These are phyloP conservation scores for Trichoderma erinaceum DNA, from an alignment of 495 filamentous ascomycete genomes.

Conservation along the genomic window DNA sequence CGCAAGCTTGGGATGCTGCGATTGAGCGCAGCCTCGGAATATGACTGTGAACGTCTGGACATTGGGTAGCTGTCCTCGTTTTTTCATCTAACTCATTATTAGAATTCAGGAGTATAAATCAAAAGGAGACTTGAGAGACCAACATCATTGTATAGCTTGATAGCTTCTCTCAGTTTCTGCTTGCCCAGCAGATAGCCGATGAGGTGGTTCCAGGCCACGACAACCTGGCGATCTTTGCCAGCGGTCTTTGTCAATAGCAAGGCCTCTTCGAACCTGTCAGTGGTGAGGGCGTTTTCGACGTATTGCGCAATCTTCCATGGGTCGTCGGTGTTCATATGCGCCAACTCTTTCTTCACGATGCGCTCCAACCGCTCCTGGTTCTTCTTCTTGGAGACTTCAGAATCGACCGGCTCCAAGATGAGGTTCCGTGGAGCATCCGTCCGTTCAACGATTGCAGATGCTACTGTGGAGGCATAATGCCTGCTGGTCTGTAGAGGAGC, in stretches of 20 bases:
- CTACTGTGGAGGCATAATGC: not conserved
- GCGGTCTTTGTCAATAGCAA: slow-evolving; percentile 58
- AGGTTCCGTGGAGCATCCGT: slow-evolving; percentile 7
- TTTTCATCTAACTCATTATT: slow-evolving; percentile 71
- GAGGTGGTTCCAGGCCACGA: slow-evolving; percentile 82
- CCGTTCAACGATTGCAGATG: not conserved
- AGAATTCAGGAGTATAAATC: not conserved
- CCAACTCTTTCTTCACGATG: slow-evolving; percentile 48
- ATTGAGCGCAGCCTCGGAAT: slow-evolving; percentile 62
- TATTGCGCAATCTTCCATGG: slow-evolving; percentile 59
- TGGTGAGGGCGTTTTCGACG: slow-evolving; percentile 48
- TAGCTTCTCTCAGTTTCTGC: slow-evolving; percentile 50
- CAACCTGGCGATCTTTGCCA: slow-evolving; percentile 51
- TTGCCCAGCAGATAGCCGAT: slow-evolving; percentile 63
- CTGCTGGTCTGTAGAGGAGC: not conserved
- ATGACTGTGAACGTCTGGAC: slow-evolving; percentile 75
- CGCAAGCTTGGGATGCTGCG: slow-evolving; percentile 44
- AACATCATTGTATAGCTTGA: slow-evolving; percentile 82
- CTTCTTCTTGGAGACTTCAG: not conserved
- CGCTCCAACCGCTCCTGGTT: slow-evolving; percentile 22
- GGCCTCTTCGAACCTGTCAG: slow-evolving; percentile 56
- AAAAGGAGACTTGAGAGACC: slow-evolving; percentile 18
- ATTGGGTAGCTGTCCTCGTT: slow-evolving; percentile 68
- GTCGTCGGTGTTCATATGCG: slow-evolving; percentile 56
- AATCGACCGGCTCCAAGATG: not conserved